These are phyloP conservation scores for Cantharellus anzutake DNA, from an alignment of 768 basidiomycete genomes.

Conservation along the genomic window DNA sequence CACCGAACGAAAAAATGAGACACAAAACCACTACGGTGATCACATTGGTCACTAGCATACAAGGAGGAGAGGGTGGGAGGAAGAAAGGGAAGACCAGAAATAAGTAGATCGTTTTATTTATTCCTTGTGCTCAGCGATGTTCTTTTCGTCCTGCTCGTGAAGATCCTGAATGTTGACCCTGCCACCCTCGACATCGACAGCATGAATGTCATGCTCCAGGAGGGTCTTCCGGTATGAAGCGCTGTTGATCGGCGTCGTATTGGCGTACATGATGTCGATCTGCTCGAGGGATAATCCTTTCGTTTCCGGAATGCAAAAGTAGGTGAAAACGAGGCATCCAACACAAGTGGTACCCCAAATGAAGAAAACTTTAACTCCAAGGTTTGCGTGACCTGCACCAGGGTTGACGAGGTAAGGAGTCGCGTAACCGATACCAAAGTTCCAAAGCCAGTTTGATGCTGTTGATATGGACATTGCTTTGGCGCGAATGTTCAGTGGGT, in stretches of 20 bases:
- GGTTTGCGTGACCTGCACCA: background rate
- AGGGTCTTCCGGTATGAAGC: background rate
- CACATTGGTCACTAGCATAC: too few relatives aligned
- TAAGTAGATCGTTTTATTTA: too few relatives aligned
- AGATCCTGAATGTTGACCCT: background rate
- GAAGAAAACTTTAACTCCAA: conserved; percentile 55
- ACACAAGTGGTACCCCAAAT: conserved; percentile 31
- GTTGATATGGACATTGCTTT: conserved; percentile 64
- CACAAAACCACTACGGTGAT: too few relatives aligned
- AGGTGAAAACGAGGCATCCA: conserved; percentile 8
- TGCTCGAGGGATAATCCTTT: conserved; percentile 17
- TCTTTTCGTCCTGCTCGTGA: too few relatives aligned
- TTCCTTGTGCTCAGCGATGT: too few relatives aligned
- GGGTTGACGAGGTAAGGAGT: conserved; percentile 29
- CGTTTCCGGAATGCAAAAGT: conserved; percentile 19
- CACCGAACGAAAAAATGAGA: too few relatives aligned
- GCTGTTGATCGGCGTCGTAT: background rate
- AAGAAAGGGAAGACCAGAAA: too few relatives aligned
- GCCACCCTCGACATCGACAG: background rate
- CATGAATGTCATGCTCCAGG: background rate
- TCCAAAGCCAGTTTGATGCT: conserved; percentile 64
- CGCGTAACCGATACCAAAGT: conserved; percentile 43
- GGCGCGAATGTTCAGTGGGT: conserved; percentile 64
- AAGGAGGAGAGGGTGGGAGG: too few relatives aligned
- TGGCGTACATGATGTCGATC: conserved; percentile 3